Percentiles rank a stretch among this genome's conserved stretches.
These are phyloP conservation scores for Microsporum canis DNA, from an alignment of 2,329 filamentous ascomycete genomes.

Conservation along the genomic window DNA sequence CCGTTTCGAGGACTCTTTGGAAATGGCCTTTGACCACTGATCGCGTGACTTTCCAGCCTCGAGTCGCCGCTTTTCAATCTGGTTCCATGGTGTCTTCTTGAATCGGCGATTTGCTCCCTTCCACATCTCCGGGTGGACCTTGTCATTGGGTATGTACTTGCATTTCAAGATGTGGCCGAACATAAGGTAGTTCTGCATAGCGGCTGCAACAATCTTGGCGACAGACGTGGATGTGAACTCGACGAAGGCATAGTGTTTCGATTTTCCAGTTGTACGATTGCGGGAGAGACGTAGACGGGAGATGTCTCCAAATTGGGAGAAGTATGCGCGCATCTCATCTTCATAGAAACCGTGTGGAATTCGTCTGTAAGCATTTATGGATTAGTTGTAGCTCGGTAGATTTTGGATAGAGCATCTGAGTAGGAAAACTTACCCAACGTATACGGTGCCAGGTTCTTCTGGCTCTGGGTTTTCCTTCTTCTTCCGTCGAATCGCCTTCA, in stretches of 20 bases:
- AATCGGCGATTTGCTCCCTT: constrained; percentile 84
- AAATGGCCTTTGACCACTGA: constrained; percentile 66
- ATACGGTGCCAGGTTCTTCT: constrained; percentile 62
- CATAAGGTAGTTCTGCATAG: constrained; percentile 95
- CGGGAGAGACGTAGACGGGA: constrained; percentile 69
- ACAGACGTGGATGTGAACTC: constrained; percentile 69
- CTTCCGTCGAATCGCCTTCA: constrained; percentile 43
- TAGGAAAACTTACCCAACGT: constrained; percentile 53
- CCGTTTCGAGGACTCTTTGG: constrained; percentile 61
- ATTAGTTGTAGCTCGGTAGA: background rate
- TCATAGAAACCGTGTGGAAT: constrained; percentile 96
- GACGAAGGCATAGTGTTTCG: constrained; percentile 90
- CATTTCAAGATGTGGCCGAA: constrained; percentile 91
- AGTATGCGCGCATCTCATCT: constrained; percentile 86
- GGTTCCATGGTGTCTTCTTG: constrained; percentile 78
- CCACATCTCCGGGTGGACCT: constrained; percentile 72
- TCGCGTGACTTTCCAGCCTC: constrained; percentile 61
- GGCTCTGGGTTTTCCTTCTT: constrained; percentile 30
- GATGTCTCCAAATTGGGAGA: constrained; percentile 83
- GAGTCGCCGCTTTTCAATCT: constrained; percentile 66
- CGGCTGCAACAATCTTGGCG: constrained; percentile 85
- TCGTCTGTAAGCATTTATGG: constrained; percentile 39
- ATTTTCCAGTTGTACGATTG: constrained; percentile 81
- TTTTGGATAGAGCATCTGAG: no score
- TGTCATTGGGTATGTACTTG: constrained; percentile 61